Evolutionary conservation across 2,329 filamentous ascomycete genomes (phyloP), one percentile per base, ranked within the genome.

Genomic region (Decorospora gaudefroyi): DNA sequence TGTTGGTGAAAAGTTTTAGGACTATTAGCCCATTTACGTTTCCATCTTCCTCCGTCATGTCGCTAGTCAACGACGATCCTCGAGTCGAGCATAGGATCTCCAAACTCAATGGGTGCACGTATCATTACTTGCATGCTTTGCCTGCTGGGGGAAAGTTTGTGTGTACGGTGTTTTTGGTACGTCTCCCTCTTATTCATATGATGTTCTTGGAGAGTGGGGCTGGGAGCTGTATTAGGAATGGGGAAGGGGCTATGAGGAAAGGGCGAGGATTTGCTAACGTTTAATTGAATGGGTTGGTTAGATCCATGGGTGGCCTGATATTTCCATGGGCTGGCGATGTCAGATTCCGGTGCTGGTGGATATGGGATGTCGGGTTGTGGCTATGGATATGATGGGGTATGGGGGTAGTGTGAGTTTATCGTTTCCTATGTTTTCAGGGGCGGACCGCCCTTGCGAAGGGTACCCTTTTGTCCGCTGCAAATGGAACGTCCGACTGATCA

Each of bases 301-400:
- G 77, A 74, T 88, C 63, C 87, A 90, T 70, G 91, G 91, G 55
- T 95, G 85, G 73, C 91, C 91, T 0, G 90, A 96, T 71, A 72
- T 93, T 12, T 82, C 83, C 6, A 84, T 90, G 64, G 90, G 87
- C 64, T 97, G 92, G 92, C 85, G 91, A 50, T 86, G 88, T 71
- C 91, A 96, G 71, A 87, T 96, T 47, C 90, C 91, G 0, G 72
- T 83, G 57, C 78, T 97, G 15, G 71, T 87, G 22, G 78, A 84
- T 4, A 76, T 89, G 43, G 86, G 86, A 15, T 81, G 92, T 54
- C 82, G 87, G 42, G 89, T 96, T 41, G 82, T 97, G 16, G 88
- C 83, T 8, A 87, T 90, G 0, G 90, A 96, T 71, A 85, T 90
- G 77, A 80, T 95, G 59, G 92, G 92, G 51, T 97, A 93, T 68